Base-by-base conservation (phyloP, 2,329 filamentous ascomycete genomes). In the Blastomyces parvus region DNA sequence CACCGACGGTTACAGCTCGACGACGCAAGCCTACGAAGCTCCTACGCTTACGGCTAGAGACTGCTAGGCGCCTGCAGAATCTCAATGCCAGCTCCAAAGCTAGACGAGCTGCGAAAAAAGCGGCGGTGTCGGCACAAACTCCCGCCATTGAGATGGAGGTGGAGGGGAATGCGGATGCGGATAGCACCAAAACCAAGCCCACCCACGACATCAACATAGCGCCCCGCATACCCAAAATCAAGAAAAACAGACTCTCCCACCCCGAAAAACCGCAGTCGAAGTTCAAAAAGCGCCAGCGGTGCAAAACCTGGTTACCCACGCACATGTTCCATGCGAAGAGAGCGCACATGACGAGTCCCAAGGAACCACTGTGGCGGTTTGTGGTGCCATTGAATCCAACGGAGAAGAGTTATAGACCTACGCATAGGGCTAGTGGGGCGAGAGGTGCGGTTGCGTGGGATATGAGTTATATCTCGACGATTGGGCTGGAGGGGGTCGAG, bases 241-340 rank as follows among this genome's bases (percentile, higher is more conserved):
- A 87, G 73, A 85, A 86, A 69, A 86, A 90, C 69, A 80, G 78
- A 61, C 81, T 92, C 60, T 89, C 90, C 62, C 80, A 84, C n/a
- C 83, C 86, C 5, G 79, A 79, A 5, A 80, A 73, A 74, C 86
- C 85, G 1, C 82, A 82, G 55, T 84, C 83, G 27, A 92, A 88
- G 70, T 97, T 91, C 73, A 86, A 88, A 68, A 94, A 91, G 76
- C 86, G 94, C 40, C 93, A 97, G 73, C 79, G 88, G 56, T 83
- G 89, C 74, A 97, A 97, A 79, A 91, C 89, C 2, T 97, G 93
- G 91, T 80, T 99, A 19, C 94, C 94, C 0, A 97, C 94, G 7
- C 94, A 99, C 74, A 78, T 95, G 67, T 99, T 89, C 84, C 92
- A 96, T 76, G 87, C 93, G 2, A 99, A 99, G 75, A 82, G 94